Evolutionary conservation across 1,284 basidiomycete genomes (phyloP), one percentile per base, ranked within the genome.

Genomic region (Apiotrichum montevideense): DNA sequence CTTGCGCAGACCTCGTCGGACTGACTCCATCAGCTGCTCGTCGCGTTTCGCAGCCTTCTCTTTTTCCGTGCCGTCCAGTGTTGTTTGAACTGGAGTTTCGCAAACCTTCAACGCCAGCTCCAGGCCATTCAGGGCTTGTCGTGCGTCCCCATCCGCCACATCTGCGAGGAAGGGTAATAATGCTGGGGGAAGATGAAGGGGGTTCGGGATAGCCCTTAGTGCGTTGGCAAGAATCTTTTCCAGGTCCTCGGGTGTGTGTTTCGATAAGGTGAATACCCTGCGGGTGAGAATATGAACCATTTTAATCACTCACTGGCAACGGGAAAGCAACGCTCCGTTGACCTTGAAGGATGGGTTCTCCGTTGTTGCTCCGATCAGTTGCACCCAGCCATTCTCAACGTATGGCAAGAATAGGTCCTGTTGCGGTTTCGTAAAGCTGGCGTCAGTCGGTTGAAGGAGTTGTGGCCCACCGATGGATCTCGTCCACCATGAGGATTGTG

Each of bases 261-360:
- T 58, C 2, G 65, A 59, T 2, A 76, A 59, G 0, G 74, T 75
- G 54, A 75, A 76, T 7, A 75, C 71, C 59, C 72, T 75, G 51
- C 2, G 15, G 3, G 45, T 56, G 13, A 57, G 55, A 9, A 7
- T 13, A 3, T 9, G 15, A 3, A 3, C 13, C 6, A 1, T 5
- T 11, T 3, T 1, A 3, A 4, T 3, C 21, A 77, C 82, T 67
- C 62, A 86, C 87, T 88, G 83, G 74, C 89, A 90, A 46, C 90
- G 83, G 66, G 87, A 89, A 41, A 92, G 77, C 40, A 93, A 78
- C 4, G 90, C 87, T 39, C 83, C 83, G 51, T 84, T 88, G 44
- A 90, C 74, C 64, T 87, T 89, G 78, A 94, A 95, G 1, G 88
- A 90, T 0, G 91, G 91, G 67, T 95, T 95, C 73, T 95, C 91